Percentiles rank a stretch among this genome's conserved stretches.
These are phyloP conservation scores for Diaporthe longicolla DNA, from an alignment of 2,329 filamentous ascomycete species.

Conservation along the genomic window DNA sequence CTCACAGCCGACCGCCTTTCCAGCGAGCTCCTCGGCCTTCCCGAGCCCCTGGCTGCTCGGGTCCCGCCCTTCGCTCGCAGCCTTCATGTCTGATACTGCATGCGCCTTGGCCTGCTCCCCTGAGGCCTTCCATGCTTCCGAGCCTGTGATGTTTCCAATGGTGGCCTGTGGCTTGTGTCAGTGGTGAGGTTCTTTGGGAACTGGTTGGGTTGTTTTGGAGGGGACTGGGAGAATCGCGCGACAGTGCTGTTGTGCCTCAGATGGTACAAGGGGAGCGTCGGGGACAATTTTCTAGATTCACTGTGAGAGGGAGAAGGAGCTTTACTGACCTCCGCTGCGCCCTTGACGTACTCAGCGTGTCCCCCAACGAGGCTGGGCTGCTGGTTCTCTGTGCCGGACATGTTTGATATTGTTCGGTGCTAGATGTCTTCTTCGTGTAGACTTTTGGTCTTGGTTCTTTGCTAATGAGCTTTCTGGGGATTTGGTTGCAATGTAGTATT, in stretches of 20 bases:
- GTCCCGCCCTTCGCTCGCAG: constrained; percentile 70
- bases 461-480: background rate
- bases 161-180: constrained; percentile 59
- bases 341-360: constrained; percentile 79
- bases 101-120: constrained; percentile 75
- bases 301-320: background rate
- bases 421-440: no score
- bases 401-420: constrained; percentile 10
- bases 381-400: constrained; percentile 49
- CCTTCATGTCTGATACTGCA: constrained; percentile 74
- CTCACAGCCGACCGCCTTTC: constrained; percentile 75
- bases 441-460: background rate
- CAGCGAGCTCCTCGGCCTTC: constrained; percentile 74
- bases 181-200: background rate
- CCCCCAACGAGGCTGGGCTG: constrained; percentile 73
- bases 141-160: constrained; percentile 74
- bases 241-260: no score
- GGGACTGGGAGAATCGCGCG: no score
- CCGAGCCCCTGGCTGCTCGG: constrained; percentile 68
- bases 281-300: no score
- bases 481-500: background rate
- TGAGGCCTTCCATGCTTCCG: constrained; percentile 73
- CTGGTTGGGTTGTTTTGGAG: no score
- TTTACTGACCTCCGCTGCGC: constrained; percentile 71
- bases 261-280: no score